phyloP scores from a whole-genome alignment of 352 stramenopile species.

The Globisporangium heterothallicum region DNA sequence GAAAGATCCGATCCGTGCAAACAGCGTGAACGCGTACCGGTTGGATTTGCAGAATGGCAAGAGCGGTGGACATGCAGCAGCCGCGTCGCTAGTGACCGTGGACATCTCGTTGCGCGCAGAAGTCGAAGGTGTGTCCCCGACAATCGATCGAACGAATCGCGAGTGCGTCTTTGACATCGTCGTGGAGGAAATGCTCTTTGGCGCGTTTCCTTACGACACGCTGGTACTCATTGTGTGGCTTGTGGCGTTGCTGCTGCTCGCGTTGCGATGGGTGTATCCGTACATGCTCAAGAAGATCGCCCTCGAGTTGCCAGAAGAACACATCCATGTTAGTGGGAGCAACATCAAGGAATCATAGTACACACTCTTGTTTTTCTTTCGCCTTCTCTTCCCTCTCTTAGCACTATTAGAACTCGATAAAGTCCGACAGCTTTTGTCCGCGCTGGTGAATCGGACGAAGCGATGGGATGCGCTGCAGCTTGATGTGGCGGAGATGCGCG shows the following conservation, averaged over 20 bases:
- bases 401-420: conserved; percentile 23
- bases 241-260: conserved; percentile 29
- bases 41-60: conserved; percentile 15
- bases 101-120: conserved; percentile 41
- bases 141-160: conserved; percentile 25
- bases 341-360: conserved; percentile 24
- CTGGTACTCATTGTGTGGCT: conserved; percentile 56
- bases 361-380: conserved; percentile 3
- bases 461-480: conserved; percentile 50
- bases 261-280: conserved; percentile 32
- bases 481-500: conserved; percentile 50
- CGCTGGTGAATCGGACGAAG: conserved; percentile 13
- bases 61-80: background rate
- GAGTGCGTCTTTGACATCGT: conserved; percentile 71
- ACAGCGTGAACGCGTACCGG: conserved; percentile 15
- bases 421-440: conserved; percentile 13
- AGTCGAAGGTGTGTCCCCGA: conserved; percentile 45
- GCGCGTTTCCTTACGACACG: conserved; percentile 46
- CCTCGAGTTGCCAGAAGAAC: conserved; percentile 36
- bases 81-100: conserved; percentile 14
- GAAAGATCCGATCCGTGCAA: conserved; percentile 13
- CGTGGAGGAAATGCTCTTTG: conserved; percentile 61
- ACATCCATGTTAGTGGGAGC: background rate
- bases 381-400: background rate
- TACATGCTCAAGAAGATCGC: conserved; percentile 49